Conservation (phyloP, 2,329 filamentous ascomycete genomes). For the Arthrinium puccinioides region DNA sequence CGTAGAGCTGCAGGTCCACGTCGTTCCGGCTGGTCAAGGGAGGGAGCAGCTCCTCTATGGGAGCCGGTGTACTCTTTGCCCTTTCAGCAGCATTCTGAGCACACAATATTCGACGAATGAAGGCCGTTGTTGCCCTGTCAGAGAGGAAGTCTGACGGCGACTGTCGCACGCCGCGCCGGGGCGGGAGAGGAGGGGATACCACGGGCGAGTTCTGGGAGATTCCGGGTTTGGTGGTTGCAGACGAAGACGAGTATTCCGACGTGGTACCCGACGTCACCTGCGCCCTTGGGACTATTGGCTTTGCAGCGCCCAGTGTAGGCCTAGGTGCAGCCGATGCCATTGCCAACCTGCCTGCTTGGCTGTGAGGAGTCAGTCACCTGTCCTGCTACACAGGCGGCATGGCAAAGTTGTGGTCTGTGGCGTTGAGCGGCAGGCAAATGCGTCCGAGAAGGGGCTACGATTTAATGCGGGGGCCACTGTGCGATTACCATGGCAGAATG, state of each 20-base stretch:
- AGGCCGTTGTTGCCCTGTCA: conserved; percentile 69
- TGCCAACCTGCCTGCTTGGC: conserved; percentile 2
- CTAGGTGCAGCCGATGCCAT: conserved; percentile 1
- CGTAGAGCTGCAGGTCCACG: conserved; percentile 88
- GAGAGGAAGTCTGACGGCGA: conserved; percentile 48
- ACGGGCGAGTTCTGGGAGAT: too few species aligned
- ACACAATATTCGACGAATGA: conserved; percentile 80
- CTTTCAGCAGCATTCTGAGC: conserved; percentile 59
- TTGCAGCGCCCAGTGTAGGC: neutral
- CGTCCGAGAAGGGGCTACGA: too few species aligned
- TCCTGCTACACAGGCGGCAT: too few species aligned
- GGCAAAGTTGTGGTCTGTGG: too few species aligned
- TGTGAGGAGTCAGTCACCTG: too few species aligned
- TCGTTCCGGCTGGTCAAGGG: conserved; percentile 92
- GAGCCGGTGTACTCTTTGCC: conserved; percentile 40
- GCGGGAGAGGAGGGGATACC: conserved; percentile 24
- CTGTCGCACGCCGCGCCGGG: conserved; percentile 21
- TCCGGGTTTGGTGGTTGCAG: too few species aligned
- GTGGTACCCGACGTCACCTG: too few species aligned
- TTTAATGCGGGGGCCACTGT: too few species aligned
- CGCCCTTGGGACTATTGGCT: too few species aligned
- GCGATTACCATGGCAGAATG: too few species aligned
- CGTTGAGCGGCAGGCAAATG: too few species aligned
- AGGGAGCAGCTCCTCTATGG: conserved; percentile 77
- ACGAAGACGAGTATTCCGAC: too few species aligned